Evolutionary conservation across 164 flowering plant species (phyloP).

Genomic region (Aristolochia contorta): DNA sequence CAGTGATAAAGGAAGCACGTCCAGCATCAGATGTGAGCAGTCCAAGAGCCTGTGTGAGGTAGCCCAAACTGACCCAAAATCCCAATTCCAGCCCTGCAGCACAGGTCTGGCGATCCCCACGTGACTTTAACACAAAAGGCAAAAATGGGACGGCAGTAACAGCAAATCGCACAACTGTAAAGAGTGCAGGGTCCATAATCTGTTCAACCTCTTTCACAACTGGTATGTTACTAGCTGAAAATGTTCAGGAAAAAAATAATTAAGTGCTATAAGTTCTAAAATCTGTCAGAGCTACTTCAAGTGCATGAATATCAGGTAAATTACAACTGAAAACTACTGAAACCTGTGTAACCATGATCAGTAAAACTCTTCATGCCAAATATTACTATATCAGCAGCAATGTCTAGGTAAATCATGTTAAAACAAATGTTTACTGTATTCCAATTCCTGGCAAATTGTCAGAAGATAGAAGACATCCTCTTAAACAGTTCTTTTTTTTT

Average conservation of each 20-base stretch:
- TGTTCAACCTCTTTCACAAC: constrained; percentile 77
- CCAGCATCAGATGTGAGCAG: constrained; percentile 82
- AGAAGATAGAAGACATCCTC: too few species aligned
- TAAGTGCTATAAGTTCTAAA: not conserved
- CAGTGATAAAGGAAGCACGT: constrained; percentile 72
- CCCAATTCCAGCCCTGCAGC: constrained; percentile 79
- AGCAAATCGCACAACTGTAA: constrained; percentile 57
- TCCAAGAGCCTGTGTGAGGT: constrained; percentile 73
- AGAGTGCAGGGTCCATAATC: constrained; percentile 57
- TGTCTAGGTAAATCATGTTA: too few species aligned
- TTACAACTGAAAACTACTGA: too few species aligned
- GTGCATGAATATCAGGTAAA: not conserved
- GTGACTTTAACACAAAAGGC: constrained; percentile 47
- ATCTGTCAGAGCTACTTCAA: not conserved
- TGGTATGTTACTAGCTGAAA: constrained; percentile 75
- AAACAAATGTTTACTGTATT: too few species aligned
- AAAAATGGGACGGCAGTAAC: constrained; percentile 68
- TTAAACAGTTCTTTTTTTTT: too few species aligned
- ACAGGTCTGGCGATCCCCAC: constrained; percentile 44
- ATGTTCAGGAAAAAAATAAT: constrained; percentile 2
- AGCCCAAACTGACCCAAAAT: constrained; percentile 82
- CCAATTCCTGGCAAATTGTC: too few species aligned
- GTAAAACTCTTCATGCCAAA: too few species aligned
- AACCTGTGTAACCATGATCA: not conserved
- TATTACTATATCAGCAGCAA: too few species aligned